Evolutionary conservation across 306 rosid genomes (phyloP).

Genomic region (Pyrus betulifolia): DNA sequence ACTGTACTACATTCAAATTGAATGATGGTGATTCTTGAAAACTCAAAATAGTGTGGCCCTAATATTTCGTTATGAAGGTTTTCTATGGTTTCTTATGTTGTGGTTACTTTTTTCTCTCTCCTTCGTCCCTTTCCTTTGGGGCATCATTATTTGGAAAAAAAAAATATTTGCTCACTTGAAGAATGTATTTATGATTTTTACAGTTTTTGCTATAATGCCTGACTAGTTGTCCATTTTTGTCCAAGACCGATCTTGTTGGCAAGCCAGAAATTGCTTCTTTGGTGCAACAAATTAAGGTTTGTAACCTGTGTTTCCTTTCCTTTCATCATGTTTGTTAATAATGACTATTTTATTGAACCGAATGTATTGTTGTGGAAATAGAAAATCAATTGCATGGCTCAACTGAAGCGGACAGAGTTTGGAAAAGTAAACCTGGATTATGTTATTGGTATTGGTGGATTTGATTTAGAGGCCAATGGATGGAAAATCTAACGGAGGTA

Average conservation of each 20-base stretch:
- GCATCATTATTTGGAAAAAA: neutral
- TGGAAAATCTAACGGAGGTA: too few relatives aligned
- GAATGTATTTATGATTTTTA: neutral
- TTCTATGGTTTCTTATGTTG: neutral
- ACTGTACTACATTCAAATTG: neutral
- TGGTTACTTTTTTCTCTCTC: neutral
- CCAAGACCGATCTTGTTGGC: conserved; percentile 87
- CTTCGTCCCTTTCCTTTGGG: neutral
- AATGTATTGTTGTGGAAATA: conserved; percentile 11
- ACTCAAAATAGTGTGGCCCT: neutral
- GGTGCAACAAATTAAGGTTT: conserved; percentile 77
- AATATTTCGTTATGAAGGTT: neutral
- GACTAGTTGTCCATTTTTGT: conserved; percentile 16
- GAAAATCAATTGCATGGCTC: conserved; percentile 77
- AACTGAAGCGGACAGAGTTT: conserved; percentile 76
- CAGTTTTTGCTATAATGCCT: conserved; percentile 3
- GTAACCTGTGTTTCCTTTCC: conserved; percentile 16
- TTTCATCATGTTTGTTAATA: neutral
- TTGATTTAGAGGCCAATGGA: conserved; percentile 54
- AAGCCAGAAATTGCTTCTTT: conserved; percentile 63
- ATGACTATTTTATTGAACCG: conserved; percentile 5
- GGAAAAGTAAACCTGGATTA: conserved; percentile 95
- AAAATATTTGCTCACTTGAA: neutral
- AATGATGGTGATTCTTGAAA: conserved; percentile 5
- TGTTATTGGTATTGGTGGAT: conserved; percentile 96